A percentile compares a stretch with the other conserved stretches of the same genome.
These are phyloP conservation scores for Tulasnella calospora DNA, from an alignment of 768 basidiomycete species.

Conservation along the genomic window DNA sequence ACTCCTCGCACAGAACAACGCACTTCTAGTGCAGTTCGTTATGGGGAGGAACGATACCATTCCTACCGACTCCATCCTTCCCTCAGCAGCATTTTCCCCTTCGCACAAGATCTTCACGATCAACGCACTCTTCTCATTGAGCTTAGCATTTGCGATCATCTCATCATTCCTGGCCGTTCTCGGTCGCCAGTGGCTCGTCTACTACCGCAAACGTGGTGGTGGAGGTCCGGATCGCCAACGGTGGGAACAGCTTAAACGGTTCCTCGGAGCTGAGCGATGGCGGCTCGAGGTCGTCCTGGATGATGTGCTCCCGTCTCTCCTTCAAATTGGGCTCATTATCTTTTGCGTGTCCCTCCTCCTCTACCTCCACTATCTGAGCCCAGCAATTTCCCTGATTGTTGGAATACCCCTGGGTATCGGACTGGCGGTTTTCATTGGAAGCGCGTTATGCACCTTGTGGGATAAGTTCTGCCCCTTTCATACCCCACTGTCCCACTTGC, in stretches of 20 bases:
- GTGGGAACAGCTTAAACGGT: not conserved
- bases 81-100: not conserved
- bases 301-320: not conserved
- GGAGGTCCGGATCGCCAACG: not conserved
- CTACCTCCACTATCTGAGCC: not conserved
- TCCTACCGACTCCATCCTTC: not conserved
- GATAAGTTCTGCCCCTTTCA: not conserved
- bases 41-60: not conserved
- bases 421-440: not conserved
- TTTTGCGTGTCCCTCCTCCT: not conserved
- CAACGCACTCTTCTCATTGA: not conserved
- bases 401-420: not conserved
- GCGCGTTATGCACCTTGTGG: not conserved
- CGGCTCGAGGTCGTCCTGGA: not conserved
- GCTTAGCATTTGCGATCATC: not conserved
- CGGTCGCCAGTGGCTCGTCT: not conserved
- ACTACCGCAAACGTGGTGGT: not conserved
- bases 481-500: not conserved
- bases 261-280: not conserved
- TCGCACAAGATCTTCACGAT: not conserved
- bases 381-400: not conserved
- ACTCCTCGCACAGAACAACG: not conserved
- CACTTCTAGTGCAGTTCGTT: not conserved
- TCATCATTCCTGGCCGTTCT: not conserved
- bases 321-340: not conserved